A percentile compares a stretch with the other conserved stretches of the same genome.
Conservation (phyloP, 2,329 filamentous ascomycete genomes). For the Neurospora crassa region DNA sequence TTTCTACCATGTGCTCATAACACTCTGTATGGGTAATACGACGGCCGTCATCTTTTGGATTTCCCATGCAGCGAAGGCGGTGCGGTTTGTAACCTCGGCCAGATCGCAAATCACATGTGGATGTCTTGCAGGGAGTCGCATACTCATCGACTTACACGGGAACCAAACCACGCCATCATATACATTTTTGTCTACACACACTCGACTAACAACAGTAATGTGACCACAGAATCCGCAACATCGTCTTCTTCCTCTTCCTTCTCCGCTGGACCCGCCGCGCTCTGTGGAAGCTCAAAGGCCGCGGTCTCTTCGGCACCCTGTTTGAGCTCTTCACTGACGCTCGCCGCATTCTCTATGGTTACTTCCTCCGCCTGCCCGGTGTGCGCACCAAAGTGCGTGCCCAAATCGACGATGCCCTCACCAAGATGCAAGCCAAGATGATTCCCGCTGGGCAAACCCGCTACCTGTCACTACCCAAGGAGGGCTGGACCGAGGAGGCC, state of each 20-base stretch:
- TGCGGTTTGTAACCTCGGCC: not conserved
- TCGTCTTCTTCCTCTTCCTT: slow-evolving; percentile 83
- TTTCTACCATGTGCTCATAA: not conserved
- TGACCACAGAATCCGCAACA: slow-evolving; percentile 60
- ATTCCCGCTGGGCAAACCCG: slow-evolving; percentile 63
- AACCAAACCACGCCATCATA: not conserved
- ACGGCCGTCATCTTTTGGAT: not conserved
- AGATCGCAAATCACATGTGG: not conserved
- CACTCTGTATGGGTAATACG: not conserved
- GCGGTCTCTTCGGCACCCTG: slow-evolving; percentile 73
- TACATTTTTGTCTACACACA: not conserved
- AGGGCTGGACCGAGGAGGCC: slow-evolving; percentile 72
- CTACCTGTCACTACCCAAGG: slow-evolving; percentile 68
- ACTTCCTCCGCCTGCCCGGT: slow-evolving; percentile 78
- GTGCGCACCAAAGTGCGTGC: slow-evolving; percentile 78
- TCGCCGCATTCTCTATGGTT: slow-evolving; percentile 67
- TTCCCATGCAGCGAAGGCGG: not conserved
- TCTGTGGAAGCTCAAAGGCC: slow-evolving; percentile 79
- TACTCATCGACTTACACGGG: not conserved
- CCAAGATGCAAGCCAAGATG: slow-evolving; percentile 76
- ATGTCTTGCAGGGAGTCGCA: not conserved
- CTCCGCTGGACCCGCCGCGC: slow-evolving; percentile 72
- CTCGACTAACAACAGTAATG: slow-evolving; percentile 1
- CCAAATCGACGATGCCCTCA: slow-evolving; percentile 70
- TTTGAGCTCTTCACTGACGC: slow-evolving; percentile 63